Conservation (phyloP, 345 rosid species). For the Laguncularia racemosa region DNA sequence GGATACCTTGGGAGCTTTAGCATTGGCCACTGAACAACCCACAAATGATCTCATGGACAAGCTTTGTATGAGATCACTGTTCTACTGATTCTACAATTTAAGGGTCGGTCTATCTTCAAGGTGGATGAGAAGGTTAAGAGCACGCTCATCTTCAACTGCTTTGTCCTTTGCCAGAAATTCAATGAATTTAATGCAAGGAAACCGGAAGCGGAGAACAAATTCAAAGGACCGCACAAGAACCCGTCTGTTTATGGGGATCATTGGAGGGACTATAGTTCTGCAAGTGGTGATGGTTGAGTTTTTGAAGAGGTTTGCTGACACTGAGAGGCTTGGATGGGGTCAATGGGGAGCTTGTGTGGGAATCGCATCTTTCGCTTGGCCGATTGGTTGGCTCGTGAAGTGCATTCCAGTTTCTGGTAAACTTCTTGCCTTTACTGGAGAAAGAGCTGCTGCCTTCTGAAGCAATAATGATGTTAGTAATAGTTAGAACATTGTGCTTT, state of each 20-base stretch:
- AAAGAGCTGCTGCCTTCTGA: too few species aligned
- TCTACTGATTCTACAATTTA: conserved; percentile 56
- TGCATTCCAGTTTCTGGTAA: conserved; percentile 31
- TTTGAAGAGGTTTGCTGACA: conserved; percentile 56
- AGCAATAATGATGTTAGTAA: too few species aligned
- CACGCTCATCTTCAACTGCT: conserved; percentile 62
- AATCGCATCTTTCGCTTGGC: conserved; percentile 56
- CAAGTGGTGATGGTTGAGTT: conserved; percentile 74
- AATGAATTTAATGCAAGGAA: conserved; percentile 73
- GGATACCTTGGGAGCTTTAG: conserved; percentile 71
- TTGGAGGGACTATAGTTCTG: conserved; percentile 37
- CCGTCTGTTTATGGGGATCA: conserved; percentile 48
- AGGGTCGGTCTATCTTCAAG: conserved; percentile 44
- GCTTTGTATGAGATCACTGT: conserved; percentile 55
- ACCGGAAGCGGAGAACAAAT: conserved; percentile 62
- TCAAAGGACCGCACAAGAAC: conserved; percentile 54
- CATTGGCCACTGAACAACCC: conserved; percentile 63
- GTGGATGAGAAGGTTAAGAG: conserved; percentile 44
- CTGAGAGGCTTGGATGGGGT: conserved; percentile 55
- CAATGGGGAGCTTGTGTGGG: conserved; percentile 61
- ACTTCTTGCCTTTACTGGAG: too few species aligned
- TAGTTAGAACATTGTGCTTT: too few species aligned
- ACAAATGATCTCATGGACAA: conserved; percentile 55
- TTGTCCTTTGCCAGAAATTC: conserved; percentile 66
- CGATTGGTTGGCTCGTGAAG: conserved; percentile 57